Evolutionary conservation across 2,329 filamentous ascomycete species (phyloP).

Genomic region (Aureobasidium sp.): DNA sequence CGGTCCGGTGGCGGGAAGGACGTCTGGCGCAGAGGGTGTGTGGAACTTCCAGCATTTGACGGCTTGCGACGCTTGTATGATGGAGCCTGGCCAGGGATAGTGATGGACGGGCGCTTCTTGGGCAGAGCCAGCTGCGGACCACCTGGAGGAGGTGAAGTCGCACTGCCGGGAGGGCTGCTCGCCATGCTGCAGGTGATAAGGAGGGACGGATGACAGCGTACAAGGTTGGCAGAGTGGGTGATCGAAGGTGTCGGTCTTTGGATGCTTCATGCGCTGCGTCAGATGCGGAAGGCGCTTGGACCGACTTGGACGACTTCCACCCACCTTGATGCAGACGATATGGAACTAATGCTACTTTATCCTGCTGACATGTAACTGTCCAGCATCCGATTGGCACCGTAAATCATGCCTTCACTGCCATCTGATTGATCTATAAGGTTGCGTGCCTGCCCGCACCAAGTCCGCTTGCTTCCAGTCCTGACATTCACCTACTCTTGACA

Average conservation of each 20-base stretch:
- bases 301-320: not conserved
- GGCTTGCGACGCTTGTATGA: conserved; percentile 61
- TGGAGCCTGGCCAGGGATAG: conserved; percentile 41
- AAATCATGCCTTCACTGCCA: not conserved
- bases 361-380: not conserved
- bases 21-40: conserved; percentile 70
- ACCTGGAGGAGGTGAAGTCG: conserved; percentile 16
- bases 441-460: not conserved
- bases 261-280: conserved; percentile 2
- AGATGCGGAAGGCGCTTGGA: conserved; percentile 10
- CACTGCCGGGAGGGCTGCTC: conserved; percentile 16
- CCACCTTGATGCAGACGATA: not conserved
- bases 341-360: not conserved
- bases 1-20: conserved; percentile 60
- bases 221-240: not conserved
- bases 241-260: not conserved
- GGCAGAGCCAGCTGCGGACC: conserved; percentile 35
- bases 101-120: conserved; percentile 58
- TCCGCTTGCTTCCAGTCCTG: too few relatives aligned
- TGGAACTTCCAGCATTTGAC: conserved; percentile 51
- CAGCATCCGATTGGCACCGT: not conserved
- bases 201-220: not conserved
- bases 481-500: not conserved
- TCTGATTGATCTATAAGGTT: not conserved
- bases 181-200: conserved; percentile 2